Conservation (phyloP, 139 green algal genomes). For the Tetradesmus lagerheimii region DNA sequence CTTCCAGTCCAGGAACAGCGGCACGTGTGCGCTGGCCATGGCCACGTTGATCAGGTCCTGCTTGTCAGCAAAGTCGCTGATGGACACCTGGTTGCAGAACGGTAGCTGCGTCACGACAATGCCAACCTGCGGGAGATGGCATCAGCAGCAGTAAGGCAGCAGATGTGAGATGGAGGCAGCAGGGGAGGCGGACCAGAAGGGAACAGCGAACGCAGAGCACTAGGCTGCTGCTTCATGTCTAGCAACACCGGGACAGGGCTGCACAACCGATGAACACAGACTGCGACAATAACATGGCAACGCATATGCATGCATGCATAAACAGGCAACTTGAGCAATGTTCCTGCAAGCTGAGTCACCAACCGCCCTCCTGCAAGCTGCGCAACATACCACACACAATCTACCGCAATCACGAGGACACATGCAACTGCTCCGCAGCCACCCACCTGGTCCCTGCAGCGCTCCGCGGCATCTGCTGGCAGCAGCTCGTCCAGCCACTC, state of each 20-base stretch:
- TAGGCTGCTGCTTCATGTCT: too few species aligned
- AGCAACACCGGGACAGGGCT: too few species aligned
- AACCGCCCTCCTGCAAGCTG: background rate
- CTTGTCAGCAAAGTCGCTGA: constrained; percentile 64
- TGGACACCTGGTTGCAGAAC: constrained; percentile 48
- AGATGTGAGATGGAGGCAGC: too few species aligned
- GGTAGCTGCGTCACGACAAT: constrained; percentile 48
- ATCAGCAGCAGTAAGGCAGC: background rate
- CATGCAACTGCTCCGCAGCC: too few species aligned
- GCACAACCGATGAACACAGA: too few species aligned
- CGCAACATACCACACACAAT: background rate
- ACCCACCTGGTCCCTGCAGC: constrained; percentile 29
- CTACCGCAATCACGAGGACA: too few species aligned
- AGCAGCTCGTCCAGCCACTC: constrained; percentile 70
- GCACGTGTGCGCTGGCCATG: constrained; percentile 66
- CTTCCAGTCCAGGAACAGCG: constrained; percentile 62
- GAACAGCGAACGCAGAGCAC: too few species aligned
- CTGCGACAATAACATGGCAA: background rate
- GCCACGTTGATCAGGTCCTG: constrained; percentile 63
- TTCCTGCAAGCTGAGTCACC: background rate
- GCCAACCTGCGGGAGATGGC: background rate
- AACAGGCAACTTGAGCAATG: background rate
- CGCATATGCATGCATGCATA: background rate
- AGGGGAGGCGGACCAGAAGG: too few species aligned
- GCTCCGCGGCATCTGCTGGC: constrained; percentile 57